Conservation (phyloP, 495 filamentous ascomycete species). For the Ascodesmis nigricans region DNA sequence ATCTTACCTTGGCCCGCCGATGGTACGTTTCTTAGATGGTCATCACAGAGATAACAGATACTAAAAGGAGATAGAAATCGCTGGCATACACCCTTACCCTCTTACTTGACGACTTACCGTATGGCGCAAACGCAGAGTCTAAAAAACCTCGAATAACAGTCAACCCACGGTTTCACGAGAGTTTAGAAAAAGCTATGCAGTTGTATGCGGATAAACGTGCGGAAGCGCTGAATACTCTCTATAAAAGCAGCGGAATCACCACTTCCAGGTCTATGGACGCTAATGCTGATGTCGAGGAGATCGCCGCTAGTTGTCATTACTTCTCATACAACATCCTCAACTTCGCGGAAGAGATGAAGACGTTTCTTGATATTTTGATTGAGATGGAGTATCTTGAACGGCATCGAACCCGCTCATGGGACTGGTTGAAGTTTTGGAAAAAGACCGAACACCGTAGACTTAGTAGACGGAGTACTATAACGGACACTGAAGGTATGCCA, state of each 20-base stretch:
- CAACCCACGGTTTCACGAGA: conserved; percentile 55
- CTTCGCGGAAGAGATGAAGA: conserved; percentile 72
- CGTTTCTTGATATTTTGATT: conserved; percentile 61
- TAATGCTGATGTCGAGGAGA: conserved; percentile 90
- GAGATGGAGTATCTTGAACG: conserved; percentile 42
- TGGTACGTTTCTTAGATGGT: conserved; percentile 30
- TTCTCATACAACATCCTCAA: conserved; percentile 76
- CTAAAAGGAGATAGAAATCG: conserved; percentile 38
- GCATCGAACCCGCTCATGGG: conserved; percentile 44
- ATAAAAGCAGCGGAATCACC: conserved; percentile 49
- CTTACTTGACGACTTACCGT: conserved; percentile 72
- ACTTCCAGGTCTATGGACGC: conserved; percentile 37
- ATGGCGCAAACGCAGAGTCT: conserved; percentile 18
- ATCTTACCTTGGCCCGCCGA: conserved; percentile 63
- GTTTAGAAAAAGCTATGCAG: conserved; percentile 53
- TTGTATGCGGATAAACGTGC: conserved; percentile 54
- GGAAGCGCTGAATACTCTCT: conserved; percentile 53
- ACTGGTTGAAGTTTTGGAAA: conserved; percentile 70
- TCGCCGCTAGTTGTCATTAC: conserved; percentile 84
- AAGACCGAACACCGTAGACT: too few relatives aligned
- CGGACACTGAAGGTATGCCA: conserved; percentile 4
- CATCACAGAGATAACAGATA: background rate
- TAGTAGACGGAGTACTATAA: too few relatives aligned
- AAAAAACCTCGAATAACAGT: conserved; percentile 35
- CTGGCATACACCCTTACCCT: conserved; percentile 73